phyloP scores from a whole-genome alignment of 495 filamentous ascomycete genomes.

The Cercophora samala region DNA sequence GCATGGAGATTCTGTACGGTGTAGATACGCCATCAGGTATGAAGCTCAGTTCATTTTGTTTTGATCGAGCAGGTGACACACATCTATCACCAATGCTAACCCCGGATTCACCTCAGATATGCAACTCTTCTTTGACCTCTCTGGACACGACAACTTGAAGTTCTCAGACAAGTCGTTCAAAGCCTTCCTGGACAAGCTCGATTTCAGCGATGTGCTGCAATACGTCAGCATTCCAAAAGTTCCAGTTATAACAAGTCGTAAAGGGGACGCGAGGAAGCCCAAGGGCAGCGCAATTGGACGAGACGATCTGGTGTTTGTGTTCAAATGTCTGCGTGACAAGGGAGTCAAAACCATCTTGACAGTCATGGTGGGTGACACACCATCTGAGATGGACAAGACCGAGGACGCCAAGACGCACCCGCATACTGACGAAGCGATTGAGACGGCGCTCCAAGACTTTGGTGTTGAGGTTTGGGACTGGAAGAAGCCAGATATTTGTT shows the following conservation, averaged over 20 bases:
- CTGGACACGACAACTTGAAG: slow-evolving; percentile 22
- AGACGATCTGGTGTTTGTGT: slow-evolving; percentile 27
- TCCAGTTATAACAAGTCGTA: slow-evolving; percentile 14
- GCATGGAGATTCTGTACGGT: too few species aligned
- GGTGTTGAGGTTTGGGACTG: slow-evolving; percentile 39
- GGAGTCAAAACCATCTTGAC: slow-evolving; percentile 32
- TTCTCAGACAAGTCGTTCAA: slow-evolving; percentile 15
- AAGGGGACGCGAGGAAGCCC: slow-evolving; percentile 23
- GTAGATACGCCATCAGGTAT: too few species aligned
- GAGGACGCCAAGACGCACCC: slow-evolving; percentile 9
- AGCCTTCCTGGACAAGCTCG: slow-evolving; percentile 24
- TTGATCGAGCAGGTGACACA: too few species aligned
- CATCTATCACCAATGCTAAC: too few species aligned
- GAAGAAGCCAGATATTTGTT: slow-evolving; percentile 38
- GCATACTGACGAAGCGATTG: slow-evolving; percentile 40
- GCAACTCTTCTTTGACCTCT: slow-evolving; percentile 31
- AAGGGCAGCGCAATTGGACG: neutral
- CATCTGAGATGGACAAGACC: too few species aligned
- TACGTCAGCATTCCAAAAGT: slow-evolving; percentile 32
- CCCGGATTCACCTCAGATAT: slow-evolving; percentile 5
- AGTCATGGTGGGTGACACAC: slow-evolving; percentile 35
- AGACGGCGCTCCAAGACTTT: slow-evolving; percentile 28
- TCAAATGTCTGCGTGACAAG: slow-evolving; percentile 24
- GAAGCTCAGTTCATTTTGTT: too few species aligned
- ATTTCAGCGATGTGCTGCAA: slow-evolving; percentile 35